Percentiles rank a stretch among this genome's conserved stretches.
phyloP scores from a whole-genome alignment of 768 basidiomycete species.

The Naganishia friedmannii region DNA sequence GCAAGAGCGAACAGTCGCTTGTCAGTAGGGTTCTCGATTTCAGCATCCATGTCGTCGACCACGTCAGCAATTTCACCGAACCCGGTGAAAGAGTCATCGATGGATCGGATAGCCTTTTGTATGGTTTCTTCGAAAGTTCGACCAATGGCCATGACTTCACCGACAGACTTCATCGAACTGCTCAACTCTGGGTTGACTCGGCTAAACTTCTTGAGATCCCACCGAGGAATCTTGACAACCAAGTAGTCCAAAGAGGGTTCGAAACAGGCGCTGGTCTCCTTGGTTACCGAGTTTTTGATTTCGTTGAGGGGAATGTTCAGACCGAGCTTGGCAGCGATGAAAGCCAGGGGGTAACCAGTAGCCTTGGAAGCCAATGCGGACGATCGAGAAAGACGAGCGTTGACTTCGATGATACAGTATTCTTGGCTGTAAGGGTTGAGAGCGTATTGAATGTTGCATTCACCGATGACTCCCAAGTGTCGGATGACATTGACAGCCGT shows the following conservation, averaged over 20 bases:
- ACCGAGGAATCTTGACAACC: conserved; percentile 97
- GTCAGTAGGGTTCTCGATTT: conserved; percentile 90
- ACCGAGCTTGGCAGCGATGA: conserved; percentile 96
- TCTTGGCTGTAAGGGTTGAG: conserved; percentile 91
- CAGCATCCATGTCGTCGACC: conserved; percentile 86
- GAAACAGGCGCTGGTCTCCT: conserved; percentile 94
- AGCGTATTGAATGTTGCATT: conserved; percentile 99
- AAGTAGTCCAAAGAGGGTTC: conserved; percentile 96
- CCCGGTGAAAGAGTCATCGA: conserved; percentile 90
- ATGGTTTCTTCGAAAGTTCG: conserved; percentile 98
- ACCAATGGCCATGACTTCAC: conserved; percentile 99
- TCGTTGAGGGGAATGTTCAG: conserved; percentile 95
- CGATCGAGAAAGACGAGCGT: conserved; percentile 95
- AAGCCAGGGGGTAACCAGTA: conserved; percentile 95
- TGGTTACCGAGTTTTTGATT: conserved; percentile 96
- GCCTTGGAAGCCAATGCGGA: conserved; percentile 98
- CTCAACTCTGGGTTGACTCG: conserved; percentile 86
- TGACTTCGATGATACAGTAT: conserved; percentile 98
- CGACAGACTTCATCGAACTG: conserved; percentile 98
- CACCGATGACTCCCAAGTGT: conserved; percentile 95
- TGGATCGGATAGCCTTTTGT: conserved; percentile 94
- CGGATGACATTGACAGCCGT: conserved; percentile 98
- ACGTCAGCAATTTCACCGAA: conserved; percentile 78
- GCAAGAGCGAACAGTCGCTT: conserved; percentile 96
- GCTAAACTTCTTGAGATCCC: conserved; percentile 98